These are phyloP conservation scores for Cordyceps fumosorosea DNA, from an alignment of 2,329 filamentous ascomycete species.

Conservation along the genomic window DNA sequence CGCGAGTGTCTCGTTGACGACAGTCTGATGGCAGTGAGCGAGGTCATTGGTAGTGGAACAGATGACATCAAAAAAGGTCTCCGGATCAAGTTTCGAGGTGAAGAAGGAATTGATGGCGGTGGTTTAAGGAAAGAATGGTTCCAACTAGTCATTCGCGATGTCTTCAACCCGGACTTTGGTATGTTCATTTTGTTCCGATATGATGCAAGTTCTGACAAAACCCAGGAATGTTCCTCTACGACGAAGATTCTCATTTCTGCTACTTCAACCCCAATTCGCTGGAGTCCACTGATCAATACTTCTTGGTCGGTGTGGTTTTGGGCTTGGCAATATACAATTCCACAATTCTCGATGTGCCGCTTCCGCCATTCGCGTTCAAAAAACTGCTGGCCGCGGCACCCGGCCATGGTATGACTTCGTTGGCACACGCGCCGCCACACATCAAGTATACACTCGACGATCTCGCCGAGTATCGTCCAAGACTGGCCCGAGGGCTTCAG, in stretches of 20 bases:
- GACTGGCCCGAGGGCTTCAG: constrained; percentile 66
- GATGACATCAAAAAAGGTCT: constrained; percentile 89
- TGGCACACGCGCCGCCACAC: constrained; percentile 49
- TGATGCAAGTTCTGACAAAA: constrained; percentile 12
- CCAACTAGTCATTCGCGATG: constrained; percentile 74
- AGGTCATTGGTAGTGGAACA: constrained; percentile 70
- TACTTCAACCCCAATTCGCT: constrained; percentile 91
- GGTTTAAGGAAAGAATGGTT: constrained; percentile 95
- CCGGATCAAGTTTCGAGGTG: constrained; percentile 76
- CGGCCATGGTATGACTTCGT: constrained; percentile 45
- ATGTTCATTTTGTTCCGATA: constrained; percentile 26
- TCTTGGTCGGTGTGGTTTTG: constrained; percentile 79
- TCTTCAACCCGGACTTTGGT: constrained; percentile 89
- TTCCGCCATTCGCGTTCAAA: constrained; percentile 84
- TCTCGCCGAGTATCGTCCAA: constrained; percentile 72
- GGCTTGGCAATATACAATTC: constrained; percentile 93
- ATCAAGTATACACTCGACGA: constrained; percentile 77
- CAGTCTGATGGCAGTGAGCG: constrained; percentile 76
- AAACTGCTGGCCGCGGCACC: constrained; percentile 77
- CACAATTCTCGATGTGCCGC: constrained; percentile 80
- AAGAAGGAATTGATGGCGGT: constrained; percentile 87
- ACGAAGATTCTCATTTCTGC: constrained; percentile 83
- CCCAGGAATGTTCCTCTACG: constrained; percentile 82
- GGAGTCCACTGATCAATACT: constrained; percentile 87
- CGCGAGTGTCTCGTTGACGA: constrained; percentile 85